phyloP scores from a whole-genome alignment of 805 yeast species.

The Candida vartiovaarae region DNA sequence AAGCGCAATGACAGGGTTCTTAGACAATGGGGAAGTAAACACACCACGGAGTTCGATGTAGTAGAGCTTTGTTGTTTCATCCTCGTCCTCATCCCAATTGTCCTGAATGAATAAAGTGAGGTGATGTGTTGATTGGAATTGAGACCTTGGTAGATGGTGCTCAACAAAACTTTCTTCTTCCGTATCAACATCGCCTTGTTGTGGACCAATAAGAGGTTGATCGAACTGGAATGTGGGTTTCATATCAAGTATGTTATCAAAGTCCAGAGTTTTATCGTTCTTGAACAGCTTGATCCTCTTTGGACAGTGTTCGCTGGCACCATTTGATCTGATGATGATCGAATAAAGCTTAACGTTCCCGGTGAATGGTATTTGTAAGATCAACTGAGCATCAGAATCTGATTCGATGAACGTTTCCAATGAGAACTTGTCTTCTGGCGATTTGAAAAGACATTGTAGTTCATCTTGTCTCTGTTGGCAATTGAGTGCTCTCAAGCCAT shows the following conservation, averaged over 20 bases:
- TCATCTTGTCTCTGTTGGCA: slow-evolving; percentile 46
- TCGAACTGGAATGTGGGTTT: slow-evolving; percentile 45
- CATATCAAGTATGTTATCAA: slow-evolving; percentile 46
- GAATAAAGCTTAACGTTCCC: slow-evolving; percentile 71
- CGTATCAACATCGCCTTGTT: slow-evolving; percentile 28
- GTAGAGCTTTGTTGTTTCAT: slow-evolving; percentile 50
- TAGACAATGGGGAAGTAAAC: slow-evolving; percentile 38
- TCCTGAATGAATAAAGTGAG: slow-evolving; percentile 62
- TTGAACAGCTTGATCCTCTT: slow-evolving; percentile 62
- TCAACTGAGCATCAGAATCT: slow-evolving; percentile 78
- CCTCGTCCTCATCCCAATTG: slow-evolving; percentile 57
- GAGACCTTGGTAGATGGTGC: slow-evolving; percentile 69
- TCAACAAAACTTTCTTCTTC: slow-evolving; percentile 59
- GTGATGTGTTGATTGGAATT: slow-evolving; percentile 62
- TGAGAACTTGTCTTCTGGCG: slow-evolving; percentile 41
- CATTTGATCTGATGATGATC: slow-evolving; percentile 58
- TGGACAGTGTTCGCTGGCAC: slow-evolving; percentile 57
- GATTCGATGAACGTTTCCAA: slow-evolving; percentile 43
- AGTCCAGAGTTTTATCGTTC: slow-evolving; percentile 65
- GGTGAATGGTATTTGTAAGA: slow-evolving; percentile 74
- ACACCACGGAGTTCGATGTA: slow-evolving; percentile 80
- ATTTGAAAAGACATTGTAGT: slow-evolving; percentile 38
- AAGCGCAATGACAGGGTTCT: slow-evolving; percentile 67
- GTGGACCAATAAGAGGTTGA: slow-evolving; percentile 61
- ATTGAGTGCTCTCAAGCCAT: slow-evolving; percentile 59